Percentiles rank a stretch among this genome's conserved stretches.
Conservation (phyloP, 495 filamentous ascomycete species). For the Xylaria venustula region DNA sequence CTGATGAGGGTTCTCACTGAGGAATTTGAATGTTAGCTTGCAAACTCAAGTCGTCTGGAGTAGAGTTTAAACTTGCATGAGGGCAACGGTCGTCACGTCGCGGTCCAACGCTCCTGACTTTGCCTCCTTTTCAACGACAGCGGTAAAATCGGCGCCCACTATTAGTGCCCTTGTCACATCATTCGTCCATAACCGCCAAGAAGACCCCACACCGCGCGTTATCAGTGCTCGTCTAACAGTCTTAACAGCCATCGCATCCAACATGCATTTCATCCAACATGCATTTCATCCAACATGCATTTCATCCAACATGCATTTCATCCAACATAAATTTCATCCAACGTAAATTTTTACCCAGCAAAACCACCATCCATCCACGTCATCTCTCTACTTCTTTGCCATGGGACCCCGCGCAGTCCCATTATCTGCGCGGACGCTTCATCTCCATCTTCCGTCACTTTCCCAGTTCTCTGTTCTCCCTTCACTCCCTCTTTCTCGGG, state of each 20-base stretch:
- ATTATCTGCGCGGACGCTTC: slow-evolving; percentile 2
- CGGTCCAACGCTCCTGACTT: too few species aligned
- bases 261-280: too few species aligned
- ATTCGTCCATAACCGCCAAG: too few species aligned
- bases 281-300: slow-evolving; percentile 7
- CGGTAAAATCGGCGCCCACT: too few species aligned
- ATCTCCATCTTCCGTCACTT: background rate
- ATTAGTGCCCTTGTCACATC: too few species aligned
- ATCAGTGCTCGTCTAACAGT: background rate
- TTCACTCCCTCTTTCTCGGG: slow-evolving; percentile 4
- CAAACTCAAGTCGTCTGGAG: too few species aligned
- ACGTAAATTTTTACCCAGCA: slow-evolving; percentile 1
- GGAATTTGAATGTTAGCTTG: too few species aligned
- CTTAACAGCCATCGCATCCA: background rate
- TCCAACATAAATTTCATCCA: background rate
- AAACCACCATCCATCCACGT: background rate
- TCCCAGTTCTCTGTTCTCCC: background rate
- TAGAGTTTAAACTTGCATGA: too few species aligned
- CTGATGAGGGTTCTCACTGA: too few species aligned
- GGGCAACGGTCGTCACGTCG: too few species aligned
- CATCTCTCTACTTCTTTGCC: slow-evolving; percentile 1
- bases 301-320: slow-evolving; percentile 3
- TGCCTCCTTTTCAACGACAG: too few species aligned
- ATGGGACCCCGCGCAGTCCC: slow-evolving; percentile 7
- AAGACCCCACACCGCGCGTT: too few species aligned